Percentiles rank a stretch among this genome's conserved stretches.
Conservation (phyloP, 208 protist genomes). For the Trypanosoma melophagium region DNA sequence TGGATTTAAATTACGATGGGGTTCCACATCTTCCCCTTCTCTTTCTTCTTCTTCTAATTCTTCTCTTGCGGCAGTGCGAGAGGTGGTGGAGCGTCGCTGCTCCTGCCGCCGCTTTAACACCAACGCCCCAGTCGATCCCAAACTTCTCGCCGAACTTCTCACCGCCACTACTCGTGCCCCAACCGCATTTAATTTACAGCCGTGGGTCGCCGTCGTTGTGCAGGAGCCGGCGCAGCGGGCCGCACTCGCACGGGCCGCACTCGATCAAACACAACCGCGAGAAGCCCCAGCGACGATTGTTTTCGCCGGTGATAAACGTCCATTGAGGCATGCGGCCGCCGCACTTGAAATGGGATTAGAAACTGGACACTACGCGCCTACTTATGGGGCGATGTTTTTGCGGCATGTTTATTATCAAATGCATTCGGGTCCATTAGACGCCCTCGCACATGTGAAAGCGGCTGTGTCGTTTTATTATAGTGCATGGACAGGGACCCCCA, state of each 20-base stretch:
- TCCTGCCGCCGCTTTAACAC: slow-evolving; percentile 66
- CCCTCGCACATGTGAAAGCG: slow-evolving; percentile 56
- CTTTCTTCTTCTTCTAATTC: slow-evolving; percentile 4
- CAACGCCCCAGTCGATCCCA: slow-evolving; percentile 32
- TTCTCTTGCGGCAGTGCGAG: neutral
- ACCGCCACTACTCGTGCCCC: slow-evolving; percentile 56
- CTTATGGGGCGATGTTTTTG: slow-evolving; percentile 54
- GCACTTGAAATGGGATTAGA: slow-evolving; percentile 65
- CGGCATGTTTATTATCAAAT: slow-evolving; percentile 76
- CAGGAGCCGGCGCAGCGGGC: slow-evolving; percentile 35
- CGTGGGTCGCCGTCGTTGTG: slow-evolving; percentile 85
- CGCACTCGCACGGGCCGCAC: slow-evolving; percentile 48
- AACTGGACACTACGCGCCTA: slow-evolving; percentile 43
- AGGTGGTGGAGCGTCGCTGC: slow-evolving; percentile 23
- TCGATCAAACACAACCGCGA: slow-evolving; percentile 70
- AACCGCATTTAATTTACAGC: slow-evolving; percentile 84
- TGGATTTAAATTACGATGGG: neutral
- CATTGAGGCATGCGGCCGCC: slow-evolving; percentile 60
- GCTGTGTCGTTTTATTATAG: slow-evolving; percentile 60
- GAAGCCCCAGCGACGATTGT: slow-evolving; percentile 70
- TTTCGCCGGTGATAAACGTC: slow-evolving; percentile 73
- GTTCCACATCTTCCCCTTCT: neutral
- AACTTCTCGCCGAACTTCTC: slow-evolving; percentile 50
- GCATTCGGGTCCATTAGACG: slow-evolving; percentile 54
- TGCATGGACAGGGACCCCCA: slow-evolving; percentile 40